phyloP scores from a whole-genome alignment of 352 stramenopile genomes.

The Globisporangium echinulatum region DNA sequence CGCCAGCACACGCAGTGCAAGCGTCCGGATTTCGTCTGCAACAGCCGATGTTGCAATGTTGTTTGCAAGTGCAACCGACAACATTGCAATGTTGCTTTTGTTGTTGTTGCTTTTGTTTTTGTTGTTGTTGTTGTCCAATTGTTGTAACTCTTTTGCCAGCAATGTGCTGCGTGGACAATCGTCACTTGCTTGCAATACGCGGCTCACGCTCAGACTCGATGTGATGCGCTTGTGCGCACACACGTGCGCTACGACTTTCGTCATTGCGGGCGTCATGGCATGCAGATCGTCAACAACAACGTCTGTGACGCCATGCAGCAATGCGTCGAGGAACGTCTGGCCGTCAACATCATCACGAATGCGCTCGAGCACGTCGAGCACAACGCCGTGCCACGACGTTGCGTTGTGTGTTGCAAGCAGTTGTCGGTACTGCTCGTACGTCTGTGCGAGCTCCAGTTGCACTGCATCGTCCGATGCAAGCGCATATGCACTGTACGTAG shows the following conservation, averaged over 20 bases:
- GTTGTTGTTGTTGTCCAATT: background rate
- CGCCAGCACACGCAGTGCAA: conserved; percentile 3
- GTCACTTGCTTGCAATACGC: conserved; percentile 23
- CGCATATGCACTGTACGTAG: conserved; percentile 31
- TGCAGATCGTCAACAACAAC: conserved; percentile 70
- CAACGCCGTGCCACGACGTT: conserved; percentile 60
- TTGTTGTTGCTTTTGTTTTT: background rate
- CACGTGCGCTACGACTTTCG: conserved; percentile 33
- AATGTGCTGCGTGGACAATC: conserved; percentile 25
- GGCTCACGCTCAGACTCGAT: conserved; percentile 53
- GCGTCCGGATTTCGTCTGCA: conserved; percentile 3
- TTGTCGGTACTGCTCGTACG: conserved; percentile 44
- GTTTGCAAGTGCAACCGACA: no score
- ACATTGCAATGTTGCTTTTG: background rate
- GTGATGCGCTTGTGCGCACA: conserved; percentile 31
- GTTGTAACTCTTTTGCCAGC: conserved; percentile 29
- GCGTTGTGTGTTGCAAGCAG: conserved; percentile 45
- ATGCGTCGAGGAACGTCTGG: conserved; percentile 24
- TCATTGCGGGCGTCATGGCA: conserved; percentile 60
- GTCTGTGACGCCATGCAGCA: conserved; percentile 45
- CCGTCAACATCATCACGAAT: conserved; percentile 8
- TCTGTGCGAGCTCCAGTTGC: conserved; percentile 35
- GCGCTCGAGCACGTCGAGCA: conserved; percentile 35
- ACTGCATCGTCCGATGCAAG: conserved; percentile 6
- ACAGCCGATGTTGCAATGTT: no score